phyloP scores from a whole-genome alignment of 345 rosid species.

The Angophora floribunda region DNA sequence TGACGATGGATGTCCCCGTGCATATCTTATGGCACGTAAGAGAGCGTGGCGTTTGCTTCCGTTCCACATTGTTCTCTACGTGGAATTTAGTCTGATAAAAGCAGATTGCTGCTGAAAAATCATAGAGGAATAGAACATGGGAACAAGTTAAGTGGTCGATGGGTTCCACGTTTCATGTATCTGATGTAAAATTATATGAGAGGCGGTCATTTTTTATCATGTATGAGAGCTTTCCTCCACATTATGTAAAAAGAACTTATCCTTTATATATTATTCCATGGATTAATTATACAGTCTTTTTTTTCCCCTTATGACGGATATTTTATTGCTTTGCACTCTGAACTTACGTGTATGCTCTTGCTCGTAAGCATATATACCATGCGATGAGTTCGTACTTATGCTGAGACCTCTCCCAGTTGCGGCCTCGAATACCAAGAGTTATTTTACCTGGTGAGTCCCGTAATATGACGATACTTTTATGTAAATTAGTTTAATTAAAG shows the following conservation, averaged over 20 bases:
- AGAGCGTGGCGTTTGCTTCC: not conserved
- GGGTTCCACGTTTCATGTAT: not conserved
- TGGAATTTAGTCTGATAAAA: not conserved
- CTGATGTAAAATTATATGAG: not conserved
- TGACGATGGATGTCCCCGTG: not conserved
- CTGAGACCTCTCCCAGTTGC: not conserved
- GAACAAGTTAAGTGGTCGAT: not conserved
- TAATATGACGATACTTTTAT: not conserved
- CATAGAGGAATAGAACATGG: not conserved
- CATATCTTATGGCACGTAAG: not conserved
- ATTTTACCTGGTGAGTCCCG: not conserved
- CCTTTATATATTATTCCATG: not conserved
- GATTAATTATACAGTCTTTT: not conserved
- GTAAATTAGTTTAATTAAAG: not conserved
- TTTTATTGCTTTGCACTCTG: not conserved
- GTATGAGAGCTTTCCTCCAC: not conserved
- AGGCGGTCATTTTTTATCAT: not conserved
- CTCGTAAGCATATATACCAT: not conserved
- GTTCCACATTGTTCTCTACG: not conserved
- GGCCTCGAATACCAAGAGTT: not conserved
- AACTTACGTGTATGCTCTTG: not conserved
- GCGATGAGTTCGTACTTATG: not conserved
- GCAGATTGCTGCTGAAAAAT: not conserved
- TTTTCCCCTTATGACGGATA: not conserved
- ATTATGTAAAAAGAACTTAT: not conserved